phyloP scores from a whole-genome alignment of 345 rosid species.

The Mallotus nudiflorus region DNA sequence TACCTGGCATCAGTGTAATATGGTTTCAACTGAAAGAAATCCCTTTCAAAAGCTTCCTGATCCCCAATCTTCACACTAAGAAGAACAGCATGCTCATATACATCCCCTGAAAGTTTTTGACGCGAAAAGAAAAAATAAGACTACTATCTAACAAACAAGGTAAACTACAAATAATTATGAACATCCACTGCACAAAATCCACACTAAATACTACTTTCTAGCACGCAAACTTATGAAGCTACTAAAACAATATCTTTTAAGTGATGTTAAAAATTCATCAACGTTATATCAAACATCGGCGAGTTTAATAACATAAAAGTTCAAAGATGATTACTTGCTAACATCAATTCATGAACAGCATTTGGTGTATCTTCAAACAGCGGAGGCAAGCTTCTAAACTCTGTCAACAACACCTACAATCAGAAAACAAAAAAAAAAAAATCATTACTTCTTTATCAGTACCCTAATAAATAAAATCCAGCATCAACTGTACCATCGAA shows the following conservation, averaged over 20 bases:
- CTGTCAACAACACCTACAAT: slow-evolving; percentile 77
- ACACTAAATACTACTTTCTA: neutral
- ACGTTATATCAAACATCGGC: too few relatives aligned
- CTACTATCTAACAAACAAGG: neutral
- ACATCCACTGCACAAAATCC: too few relatives aligned
- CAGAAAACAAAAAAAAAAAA: neutral
- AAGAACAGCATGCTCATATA: slow-evolving; percentile 89
- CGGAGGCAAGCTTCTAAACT: slow-evolving; percentile 81
- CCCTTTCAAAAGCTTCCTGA: slow-evolving; percentile 95
- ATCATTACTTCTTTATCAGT: too few relatives aligned
- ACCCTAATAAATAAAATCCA: too few relatives aligned
- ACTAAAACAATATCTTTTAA: too few relatives aligned
- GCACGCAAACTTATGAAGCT: neutral
- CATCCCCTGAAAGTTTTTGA: slow-evolving; percentile 59
- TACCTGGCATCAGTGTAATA: slow-evolving; percentile 91
- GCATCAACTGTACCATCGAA: too few relatives aligned
- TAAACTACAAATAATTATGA: too few relatives aligned
- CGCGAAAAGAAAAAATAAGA: neutral
- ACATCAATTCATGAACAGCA: slow-evolving; percentile 58
- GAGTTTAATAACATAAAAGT: neutral
- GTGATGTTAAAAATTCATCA: too few relatives aligned
- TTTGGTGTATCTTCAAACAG: slow-evolving; percentile 75
- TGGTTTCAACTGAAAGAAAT: slow-evolving; percentile 93
- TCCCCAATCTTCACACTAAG: slow-evolving; percentile 86
- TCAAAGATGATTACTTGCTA: slow-evolving; percentile 58